Evolutionary conservation across 768 basidiomycete genomes (phyloP).

Genomic region (Leccinum uliginosum): DNA sequence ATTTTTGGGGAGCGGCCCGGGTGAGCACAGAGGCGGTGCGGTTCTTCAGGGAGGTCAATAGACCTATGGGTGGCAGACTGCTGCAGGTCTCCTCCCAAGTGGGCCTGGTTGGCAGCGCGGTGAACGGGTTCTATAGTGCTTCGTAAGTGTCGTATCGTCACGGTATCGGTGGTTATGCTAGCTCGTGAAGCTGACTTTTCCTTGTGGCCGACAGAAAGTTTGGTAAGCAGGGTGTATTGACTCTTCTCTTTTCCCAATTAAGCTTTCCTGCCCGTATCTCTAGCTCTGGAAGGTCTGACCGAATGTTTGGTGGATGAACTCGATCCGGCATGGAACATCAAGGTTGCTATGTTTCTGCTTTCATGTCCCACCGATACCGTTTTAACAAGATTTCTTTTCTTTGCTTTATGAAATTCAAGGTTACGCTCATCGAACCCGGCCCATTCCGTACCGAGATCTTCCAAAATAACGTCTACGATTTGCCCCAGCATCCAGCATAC

Average conservation of each 20-base stretch:
- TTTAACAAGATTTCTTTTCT: neutral
- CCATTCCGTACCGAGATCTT: constrained; percentile 14
- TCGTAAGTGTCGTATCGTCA: constrained; percentile 16
- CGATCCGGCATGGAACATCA: constrained; percentile 18
- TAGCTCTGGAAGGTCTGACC: constrained; percentile 18
- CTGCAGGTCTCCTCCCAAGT: constrained; percentile 35
- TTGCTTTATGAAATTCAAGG: constrained; percentile 2
- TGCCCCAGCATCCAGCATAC: constrained; percentile 20
- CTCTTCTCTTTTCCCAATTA: neutral
- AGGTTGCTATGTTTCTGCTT: constrained; percentile 4
- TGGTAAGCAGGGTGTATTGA: constrained; percentile 6
- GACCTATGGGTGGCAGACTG: constrained; percentile 35
- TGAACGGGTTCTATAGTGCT: constrained; percentile 20
- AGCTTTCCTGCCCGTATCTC: neutral
- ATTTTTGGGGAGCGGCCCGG: constrained; percentile 35
- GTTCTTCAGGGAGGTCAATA: constrained; percentile 37
- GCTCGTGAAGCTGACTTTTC: neutral
- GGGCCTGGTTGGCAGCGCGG: constrained; percentile 23
- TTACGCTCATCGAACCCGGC: constrained; percentile 17
- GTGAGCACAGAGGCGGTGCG: constrained; percentile 29
- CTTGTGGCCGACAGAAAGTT: constrained; percentile 10
- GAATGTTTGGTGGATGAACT: constrained; percentile 13
- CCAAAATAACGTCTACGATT: neutral
- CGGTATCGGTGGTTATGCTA: neutral
- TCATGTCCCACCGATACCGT: neutral